Evolutionary conservation across 768 basidiomycete species (phyloP), one percentile per base, ranked within the genome.

Genomic region (Gautieria morchelliformis): DNA sequence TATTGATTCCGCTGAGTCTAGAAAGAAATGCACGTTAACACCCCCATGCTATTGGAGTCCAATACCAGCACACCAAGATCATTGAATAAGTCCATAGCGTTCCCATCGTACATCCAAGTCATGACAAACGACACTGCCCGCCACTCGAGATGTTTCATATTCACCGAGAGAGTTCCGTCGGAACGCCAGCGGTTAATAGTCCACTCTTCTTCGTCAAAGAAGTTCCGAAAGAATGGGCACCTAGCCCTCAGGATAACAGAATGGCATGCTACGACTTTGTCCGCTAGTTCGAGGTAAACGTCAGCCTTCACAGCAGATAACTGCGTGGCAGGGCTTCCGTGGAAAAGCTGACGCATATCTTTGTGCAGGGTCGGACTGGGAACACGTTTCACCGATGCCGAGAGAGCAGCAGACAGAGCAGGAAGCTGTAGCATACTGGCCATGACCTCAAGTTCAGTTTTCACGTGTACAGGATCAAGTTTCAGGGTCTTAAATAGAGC

Each of bases 151-250:
- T 96, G 93, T 58, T 67, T 68, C 74, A 97, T 72, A 62, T 89
- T 70, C 44, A 98, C 69, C n/a, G 70, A 68, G 8, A 95, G 63
- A 11, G 75, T 71, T 1, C 84, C 87, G 6, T 72, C 65, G 63
- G 66, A 17, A 53, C 67, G 59, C 75, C 83, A 79, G 30, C 93
- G 77, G 39, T 75, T 74, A 24, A 55, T 64, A 12, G 89, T 89
- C 94, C 96, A 99, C 35, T 82, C 89, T 15, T 75, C 71, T 63
- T 93, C 84, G 42, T 82, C 82, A 67, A 95, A 93, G 70, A 99
- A 86, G 33, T 80, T 80, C 10, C 82, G 73, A 66, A 99, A 97
- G 63, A 96, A 87, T 2, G 80, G 78, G 22, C 87, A 93, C 1
- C 94, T 80, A 0, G 91, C 81, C 11, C 91, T 78, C n/a, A 99